These are phyloP conservation scores for Cercospora brassicicola DNA, from an alignment of 2,329 filamentous ascomycete genomes.

Conservation along the genomic window DNA sequence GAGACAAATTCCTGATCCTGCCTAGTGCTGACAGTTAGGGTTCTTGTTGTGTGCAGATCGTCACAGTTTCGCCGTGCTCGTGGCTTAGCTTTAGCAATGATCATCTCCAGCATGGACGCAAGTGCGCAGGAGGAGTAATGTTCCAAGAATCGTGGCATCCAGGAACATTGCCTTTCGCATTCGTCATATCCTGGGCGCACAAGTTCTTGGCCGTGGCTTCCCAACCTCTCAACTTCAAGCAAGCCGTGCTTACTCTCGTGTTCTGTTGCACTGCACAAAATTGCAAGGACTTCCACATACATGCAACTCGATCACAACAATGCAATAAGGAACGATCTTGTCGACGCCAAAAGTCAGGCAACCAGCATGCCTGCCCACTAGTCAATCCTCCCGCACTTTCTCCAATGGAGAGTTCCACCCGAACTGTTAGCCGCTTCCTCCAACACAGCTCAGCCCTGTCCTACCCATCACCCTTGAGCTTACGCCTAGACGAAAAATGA, in stretches of 20 bases:
- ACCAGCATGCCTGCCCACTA: background rate
- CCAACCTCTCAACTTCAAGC: background rate
- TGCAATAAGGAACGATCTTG: background rate
- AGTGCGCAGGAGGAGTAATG: background rate
- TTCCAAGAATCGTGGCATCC: background rate
- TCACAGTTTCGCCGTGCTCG: background rate
- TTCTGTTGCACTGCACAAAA: background rate
- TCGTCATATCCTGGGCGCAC: constrained; percentile 6
- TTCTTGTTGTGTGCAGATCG: background rate
- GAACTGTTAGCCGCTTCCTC: constrained; percentile 4
- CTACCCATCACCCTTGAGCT: background rate
- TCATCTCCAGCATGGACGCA: background rate
- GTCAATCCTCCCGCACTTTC: constrained; percentile 2
- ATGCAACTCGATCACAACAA: background rate
- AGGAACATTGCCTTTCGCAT: background rate
- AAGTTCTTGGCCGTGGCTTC: constrained; percentile 8
- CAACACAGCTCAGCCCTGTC: background rate
- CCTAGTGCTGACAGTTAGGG: background rate
- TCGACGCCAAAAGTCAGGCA: background rate
- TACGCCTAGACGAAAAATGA: background rate
- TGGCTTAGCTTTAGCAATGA: background rate
- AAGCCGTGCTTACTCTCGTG: background rate
- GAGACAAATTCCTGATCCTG: background rate
- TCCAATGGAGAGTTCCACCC: background rate
- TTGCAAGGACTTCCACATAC: background rate